Conservation (phyloP, 139 green algal species). For the Gonium pectorale region DNA sequence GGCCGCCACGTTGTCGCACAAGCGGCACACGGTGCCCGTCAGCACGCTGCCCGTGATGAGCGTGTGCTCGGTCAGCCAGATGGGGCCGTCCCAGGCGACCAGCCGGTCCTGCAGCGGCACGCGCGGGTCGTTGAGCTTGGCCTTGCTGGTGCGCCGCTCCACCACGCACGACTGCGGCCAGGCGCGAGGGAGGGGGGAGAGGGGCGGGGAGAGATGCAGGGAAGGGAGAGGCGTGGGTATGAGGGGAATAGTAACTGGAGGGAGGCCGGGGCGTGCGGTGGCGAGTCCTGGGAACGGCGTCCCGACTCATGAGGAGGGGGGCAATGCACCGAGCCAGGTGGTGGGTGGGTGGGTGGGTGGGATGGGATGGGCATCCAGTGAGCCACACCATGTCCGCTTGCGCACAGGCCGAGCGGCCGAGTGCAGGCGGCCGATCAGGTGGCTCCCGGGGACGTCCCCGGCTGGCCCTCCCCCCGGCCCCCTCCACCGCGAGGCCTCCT, state of each 20-base stretch:
- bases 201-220: neutral
- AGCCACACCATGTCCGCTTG: too few species aligned
- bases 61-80: slow-evolving; percentile 29
- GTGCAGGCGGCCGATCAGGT: too few species aligned
- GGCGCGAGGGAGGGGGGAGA: neutral
- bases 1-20: slow-evolving; percentile 45
- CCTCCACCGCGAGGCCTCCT: neutral
- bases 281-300: too few species aligned
- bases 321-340: too few species aligned
- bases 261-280: too few species aligned
- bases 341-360: too few species aligned
- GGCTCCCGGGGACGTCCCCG: too few species aligned
- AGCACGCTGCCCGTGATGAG: slow-evolving; percentile 42
- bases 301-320: too few species aligned
- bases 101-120: slow-evolving; percentile 36
- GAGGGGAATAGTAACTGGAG: too few species aligned
- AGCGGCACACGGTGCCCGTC: neutral
- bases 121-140: slow-evolving; percentile 31
- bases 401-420: too few species aligned
- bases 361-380: too few species aligned
- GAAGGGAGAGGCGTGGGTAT: neutral
- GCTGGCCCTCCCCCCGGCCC: neutral
- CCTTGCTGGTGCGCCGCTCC: slow-evolving; percentile 41
- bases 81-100: slow-evolving; percentile 38
- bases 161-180: slow-evolving; percentile 27